Evolutionary conservation across 1,139 yeast genomes (phyloP), one percentile per base, ranked within the genome.

Genomic region (Wickerhamomyces sp.): DNA sequence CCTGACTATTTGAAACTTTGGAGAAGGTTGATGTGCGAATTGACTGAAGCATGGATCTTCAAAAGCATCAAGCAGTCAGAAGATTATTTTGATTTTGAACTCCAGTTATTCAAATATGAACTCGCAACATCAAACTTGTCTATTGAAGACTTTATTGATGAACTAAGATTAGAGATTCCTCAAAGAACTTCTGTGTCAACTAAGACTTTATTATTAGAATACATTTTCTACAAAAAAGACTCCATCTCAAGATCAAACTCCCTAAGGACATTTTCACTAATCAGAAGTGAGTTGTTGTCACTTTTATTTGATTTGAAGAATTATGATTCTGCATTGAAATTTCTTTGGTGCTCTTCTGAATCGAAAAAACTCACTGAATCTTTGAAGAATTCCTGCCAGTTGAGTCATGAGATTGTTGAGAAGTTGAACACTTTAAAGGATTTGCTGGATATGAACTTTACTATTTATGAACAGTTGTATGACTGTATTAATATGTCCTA

Each of bases 361-460:
- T 26, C 42, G 37, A 34, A 36, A 27, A 27, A 35, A 13, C n/a
- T 18, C 7, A 23, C 23, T 18, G 23, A 18, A 3, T 18, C 5
- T 18, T 18, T 18, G 23, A 18, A 3, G 23, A 18, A 4, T 5
- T 18, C 23, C 74, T 78, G 58, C 82, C 82, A 11, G 81, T 76
- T 52, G 65, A 76, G 10, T 83, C 84, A 31, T 4, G 31, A 29
- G 6, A 6, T 29, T 29, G 31, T 29, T 10, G 10, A 10, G 13
- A 29, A 29, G 13, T 29, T 29, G 31, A 11, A 29, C 13, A 29
- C 10, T 29, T 29, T 29, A 11, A 29, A 29, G 13, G 31, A 29
- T 9, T 29, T 29, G 13, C 31, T 29, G 31, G 31, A 29, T 29
- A 29, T 29, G 10, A 9, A 29, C 13, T 29, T 29, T 11, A 4